phyloP scores from a whole-genome alignment of 202 grass and related monocot species.

The Setaria italica region DNA sequence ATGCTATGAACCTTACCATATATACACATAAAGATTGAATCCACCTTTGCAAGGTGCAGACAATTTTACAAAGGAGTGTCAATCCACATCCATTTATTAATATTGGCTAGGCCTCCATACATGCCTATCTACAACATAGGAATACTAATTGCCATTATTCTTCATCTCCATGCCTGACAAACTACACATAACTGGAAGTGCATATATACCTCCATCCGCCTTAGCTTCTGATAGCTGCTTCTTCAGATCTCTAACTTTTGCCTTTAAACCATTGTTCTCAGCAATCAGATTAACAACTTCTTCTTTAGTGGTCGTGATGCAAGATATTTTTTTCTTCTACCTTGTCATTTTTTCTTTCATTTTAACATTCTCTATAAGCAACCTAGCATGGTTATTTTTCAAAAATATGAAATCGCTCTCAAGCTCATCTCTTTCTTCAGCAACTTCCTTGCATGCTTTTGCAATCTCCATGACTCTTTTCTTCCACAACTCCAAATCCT shows the following conservation, averaged over 20 bases:
- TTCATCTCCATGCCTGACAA: background rate
- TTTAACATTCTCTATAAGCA: background rate
- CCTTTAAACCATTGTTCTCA: background rate
- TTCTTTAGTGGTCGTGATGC: too few species aligned
- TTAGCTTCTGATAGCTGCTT: background rate
- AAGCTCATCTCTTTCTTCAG: background rate
- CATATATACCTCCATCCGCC: background rate
- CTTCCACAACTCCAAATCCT: background rate
- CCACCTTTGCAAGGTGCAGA: background rate
- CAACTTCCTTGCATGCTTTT: conserved; percentile 3
- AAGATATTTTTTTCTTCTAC: background rate
- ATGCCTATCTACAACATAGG: background rate
- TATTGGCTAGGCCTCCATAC: background rate
- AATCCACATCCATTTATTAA: background rate
- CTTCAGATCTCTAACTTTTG: background rate
- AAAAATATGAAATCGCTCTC: background rate
- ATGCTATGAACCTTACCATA: background rate
- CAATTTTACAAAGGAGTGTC: background rate
- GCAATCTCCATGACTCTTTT: background rate
- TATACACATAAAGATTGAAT: background rate
- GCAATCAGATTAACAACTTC: background rate
- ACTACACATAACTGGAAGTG: background rate
- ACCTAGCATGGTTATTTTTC: background rate
- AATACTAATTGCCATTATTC: background rate
- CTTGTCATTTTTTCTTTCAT: background rate